Base-by-base conservation (phyloP, 441 rosid species). In the Metrosideros polymorpha region DNA sequence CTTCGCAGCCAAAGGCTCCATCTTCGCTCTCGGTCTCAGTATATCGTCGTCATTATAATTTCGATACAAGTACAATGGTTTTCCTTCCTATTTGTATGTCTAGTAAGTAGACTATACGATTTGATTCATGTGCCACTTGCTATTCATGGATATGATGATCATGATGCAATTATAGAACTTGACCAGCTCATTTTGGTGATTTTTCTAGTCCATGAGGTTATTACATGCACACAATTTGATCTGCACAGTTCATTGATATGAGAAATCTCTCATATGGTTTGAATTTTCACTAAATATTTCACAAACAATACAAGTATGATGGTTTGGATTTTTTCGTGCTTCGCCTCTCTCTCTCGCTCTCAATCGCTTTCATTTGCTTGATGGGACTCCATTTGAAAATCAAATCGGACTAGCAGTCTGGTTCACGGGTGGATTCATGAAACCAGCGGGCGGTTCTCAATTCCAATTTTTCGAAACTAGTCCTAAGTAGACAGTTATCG, bases 21-120 rank as follows among this genome's bases (percentile, higher is more conserved):
- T 82, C n/a, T 83, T 86, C 17, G 85, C 87, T 82, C 85, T 86
- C 25, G 76, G 87, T 59, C n/a, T n/a, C n/a, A n/a, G n/a, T n/a
- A 84, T 61, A 15, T 83, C 57, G 5, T 8, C 42, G 29, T 82
- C 19, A 29, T 27, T 18, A 8, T 29, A 29, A 5, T 52, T 49
- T 51, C 17, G 9, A 50, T 25, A 35, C 22, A 9, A 54, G 24
- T 4, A 42, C 24, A 32, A 15, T 56, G 29, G 7, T 12, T 82
- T 84, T 30, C n/a, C 19, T 25, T 35, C 54, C 29, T 43, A 12
- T 15, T 45, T 54, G 45, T 25, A 6, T 19, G 30, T 3, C 61
- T 6, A 29, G 27, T 4, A 61, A 61, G 42, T 7, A 32, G 76
- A 63, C 17, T 32, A 30, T 63, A 1, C 7, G 39, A 61, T 29